Evolutionary conservation across 352 stramenopile species (phyloP), one percentile per base, ranked within the genome.

Genomic region (Phytophthora sansomeana): DNA sequence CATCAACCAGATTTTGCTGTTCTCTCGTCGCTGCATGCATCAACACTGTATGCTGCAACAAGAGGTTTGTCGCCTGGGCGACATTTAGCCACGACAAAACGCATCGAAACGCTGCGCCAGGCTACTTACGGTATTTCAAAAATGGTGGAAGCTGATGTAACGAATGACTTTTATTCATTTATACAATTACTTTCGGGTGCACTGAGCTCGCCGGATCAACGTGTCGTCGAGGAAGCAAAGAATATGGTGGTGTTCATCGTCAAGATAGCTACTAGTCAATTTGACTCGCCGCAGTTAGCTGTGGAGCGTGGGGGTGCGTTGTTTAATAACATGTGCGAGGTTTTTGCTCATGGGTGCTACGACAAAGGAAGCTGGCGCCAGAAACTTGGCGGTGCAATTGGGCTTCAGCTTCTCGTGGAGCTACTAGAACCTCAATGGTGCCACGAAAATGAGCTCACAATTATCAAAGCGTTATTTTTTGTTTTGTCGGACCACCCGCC

Each of bases 401-500:
- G 87, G 5, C 64, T 97, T 11, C 64, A 78, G 21, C 65, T 89
- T 38, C 77, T 97, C 11, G 80, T 95, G 24, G 75, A 93, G 29
- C 36, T 68, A 9, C 62, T 97, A 24, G 81, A 77, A 24, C 64
- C 82, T 36, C 78, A 90, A 28, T 97, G 90, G 83, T 92, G 83
- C 52, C 89, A 93, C 48, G 87, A 96, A 70, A 96, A 96, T 56
- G 84, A 96, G 53, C 70, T 96, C 4, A 87, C 74, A 24, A 93
- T 97, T 48, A 69, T 92, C 16, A 93, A 94, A 36, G 82, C 85
- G 4, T 61, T 97, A 33, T 92, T 97, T 49, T 97, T 96, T 54
- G 88, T 97, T 26, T 65, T 97, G 14, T 91, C 85, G 7, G 87
- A 96, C 48, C 90, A 97, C 55, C 87, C 89, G 4, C 72, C 83